A percentile compares a stretch with the other conserved stretches of the same genome.
Conservation (phyloP, 108 stramenopile species). For the Cylindrotheca fusiformis region DNA sequence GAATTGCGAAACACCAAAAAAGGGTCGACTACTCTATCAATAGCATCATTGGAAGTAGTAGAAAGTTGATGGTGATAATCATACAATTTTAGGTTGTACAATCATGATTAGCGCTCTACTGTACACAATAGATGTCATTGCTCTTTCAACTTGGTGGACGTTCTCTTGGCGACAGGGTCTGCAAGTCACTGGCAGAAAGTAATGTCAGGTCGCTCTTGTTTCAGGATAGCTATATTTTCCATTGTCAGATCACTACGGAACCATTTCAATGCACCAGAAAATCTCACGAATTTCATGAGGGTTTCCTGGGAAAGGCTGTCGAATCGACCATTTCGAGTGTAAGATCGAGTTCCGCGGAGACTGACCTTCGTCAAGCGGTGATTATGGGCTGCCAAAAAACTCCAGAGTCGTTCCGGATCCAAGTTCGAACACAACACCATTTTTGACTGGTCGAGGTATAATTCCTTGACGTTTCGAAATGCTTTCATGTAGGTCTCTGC, state of each 20-base stretch:
- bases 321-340: constrained; percentile 12
- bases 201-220: constrained; percentile 36
- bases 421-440: constrained; percentile 14
- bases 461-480: constrained; percentile 34
- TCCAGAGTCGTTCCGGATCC: constrained; percentile 22
- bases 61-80: too few species aligned
- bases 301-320: constrained; percentile 23
- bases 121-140: too few species aligned
- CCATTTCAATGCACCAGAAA: constrained; percentile 26
- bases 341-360: constrained; percentile 25
- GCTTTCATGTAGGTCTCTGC: constrained; percentile 29
- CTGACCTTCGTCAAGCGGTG: constrained; percentile 31
- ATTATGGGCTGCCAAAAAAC: constrained; percentile 20
- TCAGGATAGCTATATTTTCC: constrained; percentile 32
- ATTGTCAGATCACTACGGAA: constrained; percentile 40
- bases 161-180: too few species aligned
- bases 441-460: constrained; percentile 28
- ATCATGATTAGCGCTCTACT: too few species aligned
- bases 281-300: constrained; percentile 38
- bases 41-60: too few species aligned
- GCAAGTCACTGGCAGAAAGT: too few species aligned
- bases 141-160: too few species aligned
- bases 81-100: too few species aligned
- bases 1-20: too few species aligned
- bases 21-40: too few species aligned